These are phyloP conservation scores for Lecanoromycetidae sp. DNA, from an alignment of 2,329 filamentous ascomycete genomes.

Conservation along the genomic window DNA sequence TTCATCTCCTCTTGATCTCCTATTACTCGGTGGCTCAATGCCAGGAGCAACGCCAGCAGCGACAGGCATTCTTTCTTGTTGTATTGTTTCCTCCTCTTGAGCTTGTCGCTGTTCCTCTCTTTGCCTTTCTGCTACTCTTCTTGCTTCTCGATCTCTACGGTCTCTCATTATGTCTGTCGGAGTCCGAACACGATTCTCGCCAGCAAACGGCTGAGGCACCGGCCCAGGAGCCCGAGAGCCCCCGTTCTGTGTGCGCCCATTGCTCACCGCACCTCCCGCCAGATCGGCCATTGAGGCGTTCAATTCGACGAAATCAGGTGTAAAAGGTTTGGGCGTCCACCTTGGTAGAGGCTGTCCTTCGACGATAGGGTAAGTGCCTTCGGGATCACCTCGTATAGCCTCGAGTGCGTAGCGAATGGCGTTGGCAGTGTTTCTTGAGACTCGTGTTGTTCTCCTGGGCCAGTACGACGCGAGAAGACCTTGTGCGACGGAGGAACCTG, in stretches of 20 bases:
- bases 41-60: constrained; percentile 42
- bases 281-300: constrained; percentile 87
- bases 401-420: constrained; percentile 89
- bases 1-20: constrained; percentile 9
- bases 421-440: constrained; percentile 74
- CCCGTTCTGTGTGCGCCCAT: constrained; percentile 46
- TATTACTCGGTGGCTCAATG: constrained; percentile 24
- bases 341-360: constrained; percentile 19
- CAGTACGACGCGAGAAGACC: constrained; percentile 37
- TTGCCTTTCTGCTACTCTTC: constrained; percentile 52
- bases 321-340: constrained; percentile 62
- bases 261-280: constrained; percentile 44
- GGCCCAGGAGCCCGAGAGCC: constrained; percentile 42
- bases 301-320: constrained; percentile 72
- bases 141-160: constrained; percentile 62
- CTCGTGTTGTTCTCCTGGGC: constrained; percentile 41
- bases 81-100: constrained; percentile 32
- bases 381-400: constrained; percentile 45
- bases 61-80: constrained; percentile 50
- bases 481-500: constrained; percentile 25
- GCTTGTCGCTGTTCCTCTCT: constrained; percentile 38
- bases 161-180: constrained; percentile 88
- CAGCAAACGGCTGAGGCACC: constrained; percentile 31
- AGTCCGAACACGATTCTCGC: constrained; percentile 54
- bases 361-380: constrained; percentile 26